These are phyloP conservation scores for Suillus hirtellus DNA, from an alignment of 768 basidiomycete species.

Conservation along the genomic window DNA sequence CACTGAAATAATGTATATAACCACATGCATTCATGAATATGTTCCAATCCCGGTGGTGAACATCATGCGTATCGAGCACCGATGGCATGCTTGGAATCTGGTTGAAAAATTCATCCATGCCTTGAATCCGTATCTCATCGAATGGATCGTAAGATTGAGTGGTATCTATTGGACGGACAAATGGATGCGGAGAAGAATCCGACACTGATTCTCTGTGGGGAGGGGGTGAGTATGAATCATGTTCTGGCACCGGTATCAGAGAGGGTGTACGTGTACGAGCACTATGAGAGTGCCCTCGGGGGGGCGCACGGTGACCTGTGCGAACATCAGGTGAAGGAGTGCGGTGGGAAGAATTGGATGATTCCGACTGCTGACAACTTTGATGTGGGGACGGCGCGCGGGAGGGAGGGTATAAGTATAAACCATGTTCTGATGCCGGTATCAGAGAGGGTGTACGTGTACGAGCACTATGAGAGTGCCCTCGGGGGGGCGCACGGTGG, in stretches of 20 bases:
- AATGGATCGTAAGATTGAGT: constrained; percentile 69
- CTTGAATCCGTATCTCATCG: constrained; percentile 65
- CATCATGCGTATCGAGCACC: constrained; percentile 73
- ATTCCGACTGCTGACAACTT: constrained; percentile 1
- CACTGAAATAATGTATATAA: background rate
- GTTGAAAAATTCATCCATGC: constrained; percentile 73
- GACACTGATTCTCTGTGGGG: constrained; percentile 42
- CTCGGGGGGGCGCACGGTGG: too few relatives aligned
- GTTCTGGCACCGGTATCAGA: too few relatives aligned
- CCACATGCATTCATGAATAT: constrained; percentile 68
- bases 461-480: too few relatives aligned
- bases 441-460: too few relatives aligned
- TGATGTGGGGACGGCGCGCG: constrained; percentile 30
- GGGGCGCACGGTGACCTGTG: too few relatives aligned
- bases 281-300: too few relatives aligned
- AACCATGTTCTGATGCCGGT: too few relatives aligned
- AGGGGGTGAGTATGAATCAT: too few relatives aligned
- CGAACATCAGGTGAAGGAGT: constrained; percentile 17
- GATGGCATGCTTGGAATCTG: constrained; percentile 70
- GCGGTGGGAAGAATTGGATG: constrained; percentile 7
- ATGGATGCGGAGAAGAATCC: constrained; percentile 65
- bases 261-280: too few relatives aligned
- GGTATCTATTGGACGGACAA: constrained; percentile 68
- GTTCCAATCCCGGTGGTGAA: constrained; percentile 77
- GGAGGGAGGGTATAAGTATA: too few relatives aligned